Conservation (phyloP, 1,139 yeast species). For the Suhomyces bokatorum region DNA sequence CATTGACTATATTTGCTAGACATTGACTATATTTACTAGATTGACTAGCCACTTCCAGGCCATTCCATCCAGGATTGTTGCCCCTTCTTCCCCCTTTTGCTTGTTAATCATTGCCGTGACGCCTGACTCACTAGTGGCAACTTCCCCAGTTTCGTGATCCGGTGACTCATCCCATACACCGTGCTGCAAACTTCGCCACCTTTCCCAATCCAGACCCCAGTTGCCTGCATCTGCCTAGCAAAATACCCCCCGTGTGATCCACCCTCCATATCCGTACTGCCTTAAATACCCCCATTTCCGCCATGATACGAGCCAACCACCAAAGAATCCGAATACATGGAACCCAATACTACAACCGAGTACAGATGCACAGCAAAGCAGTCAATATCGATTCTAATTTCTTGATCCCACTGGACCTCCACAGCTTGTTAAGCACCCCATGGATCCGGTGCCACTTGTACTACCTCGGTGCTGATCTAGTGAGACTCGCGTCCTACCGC, state of each 20-base stretch:
- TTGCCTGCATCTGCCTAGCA: too few species aligned
- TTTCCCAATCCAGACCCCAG: too few species aligned
- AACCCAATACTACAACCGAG: slow-evolving; percentile 6
- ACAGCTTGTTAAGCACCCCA: slow-evolving; percentile 22
- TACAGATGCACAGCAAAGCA: slow-evolving; percentile 9
- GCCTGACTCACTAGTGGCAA: too few species aligned
- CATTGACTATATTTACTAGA: too few species aligned
- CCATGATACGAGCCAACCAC: slow-evolving; percentile 13
- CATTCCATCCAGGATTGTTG: too few species aligned
- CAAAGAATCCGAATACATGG: slow-evolving; percentile 9
- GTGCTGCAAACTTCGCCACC: too few species aligned
- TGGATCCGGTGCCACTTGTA: slow-evolving; percentile 39
- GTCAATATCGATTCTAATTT: slow-evolving; percentile 3
- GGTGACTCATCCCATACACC: too few species aligned
- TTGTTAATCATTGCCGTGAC: too few species aligned
- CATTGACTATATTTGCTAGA: too few species aligned
- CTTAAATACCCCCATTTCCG: not conserved
- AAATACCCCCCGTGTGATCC: not conserved
- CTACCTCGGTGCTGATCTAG: slow-evolving; percentile 37
- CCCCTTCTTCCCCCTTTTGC: too few species aligned
- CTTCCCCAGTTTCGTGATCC: too few species aligned
- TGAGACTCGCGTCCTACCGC: slow-evolving; percentile 38
- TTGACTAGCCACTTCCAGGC: too few species aligned
- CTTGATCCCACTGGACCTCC: slow-evolving; percentile 16
- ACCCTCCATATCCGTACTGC: not conserved